Conservation (phyloP, 2,329 filamentous ascomycete species). For the Botrytis aclada region DNA sequence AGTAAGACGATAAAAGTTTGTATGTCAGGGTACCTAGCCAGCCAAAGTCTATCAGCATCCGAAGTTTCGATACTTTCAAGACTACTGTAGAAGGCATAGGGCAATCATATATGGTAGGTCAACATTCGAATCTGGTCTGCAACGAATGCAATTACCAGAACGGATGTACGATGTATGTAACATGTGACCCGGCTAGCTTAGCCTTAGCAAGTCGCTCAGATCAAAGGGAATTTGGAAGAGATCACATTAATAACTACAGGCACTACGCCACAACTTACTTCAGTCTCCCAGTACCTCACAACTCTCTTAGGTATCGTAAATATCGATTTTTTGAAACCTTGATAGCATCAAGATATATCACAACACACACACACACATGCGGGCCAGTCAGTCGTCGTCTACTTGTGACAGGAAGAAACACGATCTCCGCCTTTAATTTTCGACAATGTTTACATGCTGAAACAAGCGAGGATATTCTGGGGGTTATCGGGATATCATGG, state of each 20-base stretch:
- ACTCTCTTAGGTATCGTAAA: neutral
- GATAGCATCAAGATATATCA: neutral
- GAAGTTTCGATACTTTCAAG: neutral
- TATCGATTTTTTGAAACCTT: neutral
- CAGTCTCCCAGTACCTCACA: neutral
- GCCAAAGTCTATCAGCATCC: neutral
- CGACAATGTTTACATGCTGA: conserved; percentile 11
- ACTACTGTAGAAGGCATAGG: neutral
- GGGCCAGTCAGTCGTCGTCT: neutral
- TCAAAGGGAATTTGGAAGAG: neutral
- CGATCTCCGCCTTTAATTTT: neutral
- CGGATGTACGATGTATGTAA: neutral
- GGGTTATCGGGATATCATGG: neutral
- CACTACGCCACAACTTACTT: neutral
- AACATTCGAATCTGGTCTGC: neutral
- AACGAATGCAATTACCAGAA: neutral
- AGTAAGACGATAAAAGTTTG: neutral
- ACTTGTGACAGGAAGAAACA: neutral
- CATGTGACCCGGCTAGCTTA: neutral
- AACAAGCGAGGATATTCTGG: conserved; percentile 8
- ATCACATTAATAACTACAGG: neutral
- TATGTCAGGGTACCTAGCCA: neutral
- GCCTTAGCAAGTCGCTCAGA: neutral
- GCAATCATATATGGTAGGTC: neutral
- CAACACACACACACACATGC: conserved; percentile 1